A percentile compares a stretch with the other conserved stretches of the same genome.
These are phyloP conservation scores for Cucumis melo DNA, from an alignment of 306 rosid species.

Conservation along the genomic window DNA sequence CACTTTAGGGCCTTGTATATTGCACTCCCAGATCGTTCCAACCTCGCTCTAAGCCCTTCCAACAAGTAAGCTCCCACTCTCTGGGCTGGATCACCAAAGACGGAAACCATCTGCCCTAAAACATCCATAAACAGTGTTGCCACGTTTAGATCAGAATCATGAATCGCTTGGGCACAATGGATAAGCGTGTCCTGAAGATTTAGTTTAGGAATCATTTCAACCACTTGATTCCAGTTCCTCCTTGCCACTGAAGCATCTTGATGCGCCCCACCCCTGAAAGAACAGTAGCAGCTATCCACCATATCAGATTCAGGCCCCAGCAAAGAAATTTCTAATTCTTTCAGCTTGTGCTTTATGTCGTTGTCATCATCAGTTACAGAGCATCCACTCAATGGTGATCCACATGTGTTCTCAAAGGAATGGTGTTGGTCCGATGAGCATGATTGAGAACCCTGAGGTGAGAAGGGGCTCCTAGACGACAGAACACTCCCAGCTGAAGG, in stretches of 20 bases:
- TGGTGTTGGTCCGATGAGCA: constrained; percentile 59
- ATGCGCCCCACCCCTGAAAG: constrained; percentile 15
- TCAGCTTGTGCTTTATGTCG: constrained; percentile 42
- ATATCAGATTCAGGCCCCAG: constrained; percentile 60
- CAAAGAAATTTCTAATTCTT: constrained; percentile 47
- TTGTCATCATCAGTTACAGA: constrained; percentile 39
- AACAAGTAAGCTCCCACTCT: constrained; percentile 89
- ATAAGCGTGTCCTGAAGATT: constrained; percentile 40
- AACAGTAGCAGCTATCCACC: constrained; percentile 35
- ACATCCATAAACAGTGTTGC: constrained; percentile 46
- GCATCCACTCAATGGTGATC: constrained; percentile 61
- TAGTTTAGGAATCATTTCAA: constrained; percentile 32
- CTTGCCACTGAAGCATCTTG: constrained; percentile 12
- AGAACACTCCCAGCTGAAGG: constrained; percentile 64
- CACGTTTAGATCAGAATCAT: constrained; percentile 21
- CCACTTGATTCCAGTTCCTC: constrained; percentile 25
- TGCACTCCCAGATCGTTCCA: constrained; percentile 66
- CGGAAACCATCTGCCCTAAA: constrained; percentile 68
- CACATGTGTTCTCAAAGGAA: constrained; percentile 41
- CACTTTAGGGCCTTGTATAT: constrained; percentile 73
- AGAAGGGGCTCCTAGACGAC: constrained; percentile 54
- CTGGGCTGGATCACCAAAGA: constrained; percentile 61
- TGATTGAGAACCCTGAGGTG: constrained; percentile 60
- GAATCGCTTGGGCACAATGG: constrained; percentile 43
- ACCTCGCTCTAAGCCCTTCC: constrained; percentile 85